phyloP scores from a whole-genome alignment of 2,329 filamentous ascomycete species.

The Hypomyces rosellus region DNA sequence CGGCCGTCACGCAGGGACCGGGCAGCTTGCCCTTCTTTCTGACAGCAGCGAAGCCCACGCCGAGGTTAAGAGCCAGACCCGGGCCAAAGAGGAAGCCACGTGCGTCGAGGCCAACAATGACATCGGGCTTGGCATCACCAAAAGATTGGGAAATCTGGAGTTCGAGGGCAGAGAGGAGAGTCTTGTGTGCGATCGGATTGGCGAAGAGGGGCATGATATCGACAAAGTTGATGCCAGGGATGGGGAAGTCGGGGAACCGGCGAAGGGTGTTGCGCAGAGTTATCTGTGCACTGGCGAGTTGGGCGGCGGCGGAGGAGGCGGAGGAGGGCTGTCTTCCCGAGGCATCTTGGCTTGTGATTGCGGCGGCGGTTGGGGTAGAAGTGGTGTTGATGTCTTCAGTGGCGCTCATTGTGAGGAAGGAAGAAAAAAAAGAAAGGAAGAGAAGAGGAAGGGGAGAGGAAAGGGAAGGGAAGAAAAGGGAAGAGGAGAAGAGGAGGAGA shows the following conservation, averaged over 20 bases:
- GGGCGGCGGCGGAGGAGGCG: conserved; percentile 54
- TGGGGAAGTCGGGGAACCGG: conserved; percentile 87
- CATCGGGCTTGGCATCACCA: conserved; percentile 63
- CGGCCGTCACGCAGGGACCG: conserved; percentile 76
- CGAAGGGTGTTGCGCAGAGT: conserved; percentile 68
- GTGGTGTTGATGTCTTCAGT: conserved; percentile 14
- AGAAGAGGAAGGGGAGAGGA: conserved; percentile 23
- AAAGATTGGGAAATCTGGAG: conserved; percentile 67
- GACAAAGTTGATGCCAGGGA: conserved; percentile 89
- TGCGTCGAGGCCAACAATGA: conserved; percentile 89
- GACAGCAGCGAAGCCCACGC: conserved; percentile 84
- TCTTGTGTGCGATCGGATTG: conserved; percentile 63
- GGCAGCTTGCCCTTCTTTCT: conserved; percentile 95
- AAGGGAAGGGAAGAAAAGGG: conserved; percentile 21
- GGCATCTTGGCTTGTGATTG: conserved; percentile 43
- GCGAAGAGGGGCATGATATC: conserved; percentile 97
- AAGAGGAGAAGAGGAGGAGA: conserved; percentile 18
- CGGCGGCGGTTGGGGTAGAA: conserved; percentile 22
- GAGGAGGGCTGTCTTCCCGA: conserved; percentile 57
- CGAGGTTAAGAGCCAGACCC: conserved; percentile 73
- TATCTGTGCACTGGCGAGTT: conserved; percentile 64
- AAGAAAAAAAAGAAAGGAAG: conserved; percentile 22
- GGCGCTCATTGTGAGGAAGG: conserved; percentile 29
- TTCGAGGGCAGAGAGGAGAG: conserved; percentile 78
- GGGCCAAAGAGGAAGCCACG: conserved; percentile 95